Evolutionary conservation across 768 basidiomycete species (phyloP).

Genomic region (Mycena vulgaris): DNA sequence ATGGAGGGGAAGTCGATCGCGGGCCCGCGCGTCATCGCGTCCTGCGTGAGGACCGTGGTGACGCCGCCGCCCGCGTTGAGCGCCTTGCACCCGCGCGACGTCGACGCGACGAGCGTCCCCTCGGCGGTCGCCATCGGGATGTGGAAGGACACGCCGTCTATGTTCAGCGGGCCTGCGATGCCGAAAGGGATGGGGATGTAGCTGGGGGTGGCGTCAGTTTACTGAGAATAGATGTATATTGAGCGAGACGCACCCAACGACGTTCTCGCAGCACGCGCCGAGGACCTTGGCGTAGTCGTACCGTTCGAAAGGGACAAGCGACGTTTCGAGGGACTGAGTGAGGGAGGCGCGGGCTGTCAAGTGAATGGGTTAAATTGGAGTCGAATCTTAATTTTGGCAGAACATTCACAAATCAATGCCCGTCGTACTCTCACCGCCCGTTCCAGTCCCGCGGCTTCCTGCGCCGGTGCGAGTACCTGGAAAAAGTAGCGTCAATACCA

Average conservation of each 20-base stretch:
- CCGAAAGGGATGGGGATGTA: conserved; percentile 97
- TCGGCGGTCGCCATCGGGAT: conserved; percentile 99
- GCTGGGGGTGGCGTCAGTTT: not conserved
- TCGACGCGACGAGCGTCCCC: conserved; percentile 97
- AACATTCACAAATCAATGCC: conserved; percentile 88
- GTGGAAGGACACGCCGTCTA: conserved; percentile 87
- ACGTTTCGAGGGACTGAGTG: conserved; percentile 88
- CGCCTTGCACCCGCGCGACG: conserved; percentile 97
- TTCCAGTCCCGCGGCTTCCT: conserved; percentile 69
- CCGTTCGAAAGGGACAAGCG: conserved; percentile 83
- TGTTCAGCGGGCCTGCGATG: conserved; percentile 93
- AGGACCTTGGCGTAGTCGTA: conserved; percentile 97
- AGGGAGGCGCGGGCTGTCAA: conserved; percentile 82
- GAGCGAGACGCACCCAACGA: conserved; percentile 70
- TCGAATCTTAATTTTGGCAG: not conserved
- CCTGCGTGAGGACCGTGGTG: conserved; percentile 90
- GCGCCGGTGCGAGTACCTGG: conserved; percentile 59
- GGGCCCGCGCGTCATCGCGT: conserved; percentile 98
- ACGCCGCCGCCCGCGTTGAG: conserved; percentile 97
- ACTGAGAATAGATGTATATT: too few relatives aligned
- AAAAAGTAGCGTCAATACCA: not conserved
- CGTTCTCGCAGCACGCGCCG: conserved; percentile 99
- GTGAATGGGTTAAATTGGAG: conserved; percentile 15
- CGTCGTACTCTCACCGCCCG: conserved; percentile 90
- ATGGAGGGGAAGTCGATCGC: conserved; percentile 95